phyloP scores from a whole-genome alignment of 2,329 filamentous ascomycete genomes.

The Pseudocercospora vitis region DNA sequence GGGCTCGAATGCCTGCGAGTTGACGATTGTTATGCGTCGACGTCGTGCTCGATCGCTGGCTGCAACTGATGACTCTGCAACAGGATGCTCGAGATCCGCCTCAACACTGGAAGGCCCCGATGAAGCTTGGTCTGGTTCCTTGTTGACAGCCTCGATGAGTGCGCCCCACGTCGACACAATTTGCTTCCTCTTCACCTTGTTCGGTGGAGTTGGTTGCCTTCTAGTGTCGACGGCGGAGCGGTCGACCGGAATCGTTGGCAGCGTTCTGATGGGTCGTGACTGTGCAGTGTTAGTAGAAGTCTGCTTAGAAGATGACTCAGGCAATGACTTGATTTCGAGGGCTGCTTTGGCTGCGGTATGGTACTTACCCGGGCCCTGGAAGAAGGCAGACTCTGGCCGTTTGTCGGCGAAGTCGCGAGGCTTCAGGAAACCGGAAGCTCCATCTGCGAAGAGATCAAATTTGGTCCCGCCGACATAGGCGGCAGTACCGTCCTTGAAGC shows the following conservation, averaged over 20 bases:
- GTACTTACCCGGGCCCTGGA: neutral
- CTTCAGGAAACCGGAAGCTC: neutral
- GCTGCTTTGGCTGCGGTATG: neutral
- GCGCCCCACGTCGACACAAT: constrained; percentile 1
- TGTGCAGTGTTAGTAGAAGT: too few species aligned
- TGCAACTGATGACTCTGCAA: neutral
- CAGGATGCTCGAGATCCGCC: neutral
- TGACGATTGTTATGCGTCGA: neutral
- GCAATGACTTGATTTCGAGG: neutral
- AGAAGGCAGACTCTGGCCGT: neutral
- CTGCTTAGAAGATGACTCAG: too few species aligned
- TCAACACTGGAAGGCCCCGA: neutral
- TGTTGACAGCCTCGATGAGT: neutral
- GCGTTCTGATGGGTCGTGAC: too few species aligned
- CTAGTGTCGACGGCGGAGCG: constrained; percentile 1
- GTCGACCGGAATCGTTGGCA: neutral
- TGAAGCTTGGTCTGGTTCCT: neutral
- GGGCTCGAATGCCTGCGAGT: neutral
- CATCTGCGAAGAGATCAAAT: neutral
- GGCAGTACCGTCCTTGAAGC: neutral
- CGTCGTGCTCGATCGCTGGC: neutral
- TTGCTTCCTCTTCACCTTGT: neutral
- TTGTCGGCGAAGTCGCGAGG: neutral
- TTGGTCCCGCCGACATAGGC: neutral
- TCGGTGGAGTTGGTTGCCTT: neutral